Evolutionary conservation across 345 rosid species (phyloP), one percentile per base, ranked within the genome.

Genomic region (Bruguiera gymnorhiza): DNA sequence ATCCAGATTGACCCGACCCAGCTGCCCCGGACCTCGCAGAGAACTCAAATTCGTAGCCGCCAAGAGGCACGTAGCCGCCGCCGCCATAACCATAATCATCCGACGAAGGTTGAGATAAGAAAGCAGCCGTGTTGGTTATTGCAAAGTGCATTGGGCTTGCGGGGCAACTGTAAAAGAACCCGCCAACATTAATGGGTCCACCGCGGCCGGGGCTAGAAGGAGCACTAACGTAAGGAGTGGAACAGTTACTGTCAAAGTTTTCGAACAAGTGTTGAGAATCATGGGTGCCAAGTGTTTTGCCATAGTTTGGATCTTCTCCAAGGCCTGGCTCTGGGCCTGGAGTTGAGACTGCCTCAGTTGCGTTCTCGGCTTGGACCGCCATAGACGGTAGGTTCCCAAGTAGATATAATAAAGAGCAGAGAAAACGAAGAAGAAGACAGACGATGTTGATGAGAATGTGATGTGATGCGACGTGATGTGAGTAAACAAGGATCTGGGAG

Each of bases 141-240:
- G 88, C 79, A 75, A 88, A 95, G 71, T 95, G 97, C 93, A 89
- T 95, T 13, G 99, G 99, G 69, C 97, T 92, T 0, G 97, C 87
- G 0, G 99, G 99, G 26, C 96, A 93, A 65, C 99, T 95, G 82
- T 88, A 92, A 76, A 79, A 95, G 71, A 87, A 95, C 21, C 97
- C 90, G 0, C 84, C 84, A 3, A 63, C 80, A 2, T 58, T 70
- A 6, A 59, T 34, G 27, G 72, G 73, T 64, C 73, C 72, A 36
- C 72, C 71, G 29, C 93, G 88, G 39, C 93, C 92, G 27, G 99
- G 99, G 76, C 97, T 92, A 0, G 99, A 95, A 29, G 99, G 99
- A 27, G 97, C 99, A 62, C 97, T 89, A 18, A 91, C 99, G 74
- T 87, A 95, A 13, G 99, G 99, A 19, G 99, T 87, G n/a, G 99